phyloP scores from a whole-genome alignment of 768 basidiomycete genomes.

The Tephrocybe rancida region DNA sequence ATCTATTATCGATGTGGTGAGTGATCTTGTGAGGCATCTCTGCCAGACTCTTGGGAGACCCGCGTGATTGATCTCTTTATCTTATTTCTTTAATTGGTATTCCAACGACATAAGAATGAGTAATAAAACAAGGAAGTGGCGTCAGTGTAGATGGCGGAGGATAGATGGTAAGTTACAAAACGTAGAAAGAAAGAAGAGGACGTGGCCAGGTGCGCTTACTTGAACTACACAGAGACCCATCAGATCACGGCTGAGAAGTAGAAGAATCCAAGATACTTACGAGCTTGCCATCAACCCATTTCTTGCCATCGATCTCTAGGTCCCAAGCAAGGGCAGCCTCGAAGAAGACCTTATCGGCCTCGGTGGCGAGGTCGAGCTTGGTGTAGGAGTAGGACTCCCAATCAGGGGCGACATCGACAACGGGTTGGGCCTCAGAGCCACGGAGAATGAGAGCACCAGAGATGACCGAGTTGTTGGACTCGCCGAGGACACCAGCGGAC shows the following conservation, averaged over 20 bases:
- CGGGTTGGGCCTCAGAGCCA: conserved; percentile 71
- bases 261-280: conserved; percentile 48
- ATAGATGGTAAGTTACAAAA: conserved; percentile 3
- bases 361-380: conserved; percentile 73
- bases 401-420: conserved; percentile 84
- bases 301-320: conserved; percentile 83
- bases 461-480: conserved; percentile 76
- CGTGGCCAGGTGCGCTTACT: conserved; percentile 23
- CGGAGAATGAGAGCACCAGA: conserved; percentile 82
- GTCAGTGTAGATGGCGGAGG: background rate
- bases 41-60: too few species aligned
- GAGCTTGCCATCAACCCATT: conserved; percentile 90
- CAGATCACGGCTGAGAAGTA: conserved; percentile 9
- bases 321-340: conserved; percentile 95
- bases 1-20: too few species aligned
- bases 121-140: conserved; percentile 3
- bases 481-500: conserved; percentile 89
- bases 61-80: conserved; percentile 1
- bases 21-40: too few species aligned
- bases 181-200: background rate
- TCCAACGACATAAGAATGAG: background rate
- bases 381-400: conserved; percentile 88
- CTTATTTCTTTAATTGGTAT: background rate
- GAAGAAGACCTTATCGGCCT: conserved; percentile 85
- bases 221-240: conserved; percentile 27